Conservation (phyloP, 768 basidiomycete species). For the Auricularia heimuer region DNA sequence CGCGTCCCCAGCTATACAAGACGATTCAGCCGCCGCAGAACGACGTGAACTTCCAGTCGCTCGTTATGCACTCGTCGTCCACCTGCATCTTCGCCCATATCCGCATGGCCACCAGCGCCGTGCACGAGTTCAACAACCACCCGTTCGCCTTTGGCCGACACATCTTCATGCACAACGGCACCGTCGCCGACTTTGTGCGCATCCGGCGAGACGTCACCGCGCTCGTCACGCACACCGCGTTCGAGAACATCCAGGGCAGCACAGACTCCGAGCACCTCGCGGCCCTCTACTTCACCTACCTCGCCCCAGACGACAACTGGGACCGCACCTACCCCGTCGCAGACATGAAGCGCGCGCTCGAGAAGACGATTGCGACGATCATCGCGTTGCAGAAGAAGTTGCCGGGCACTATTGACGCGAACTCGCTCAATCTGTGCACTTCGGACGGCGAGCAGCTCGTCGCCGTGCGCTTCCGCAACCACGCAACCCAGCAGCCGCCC, state of each 20-base stretch:
- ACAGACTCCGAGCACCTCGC: slow-evolving; percentile 15
- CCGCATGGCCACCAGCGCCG: slow-evolving; percentile 20
- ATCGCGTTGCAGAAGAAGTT: slow-evolving; percentile 16
- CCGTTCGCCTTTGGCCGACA: slow-evolving; percentile 21
- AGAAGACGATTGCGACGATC: slow-evolving; percentile 17
- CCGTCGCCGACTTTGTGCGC: slow-evolving; percentile 16
- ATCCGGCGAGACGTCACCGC: neutral
- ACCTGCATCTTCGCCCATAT: slow-evolving; percentile 21
- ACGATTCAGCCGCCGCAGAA: slow-evolving; percentile 18
- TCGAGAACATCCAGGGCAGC: neutral
- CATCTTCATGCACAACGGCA: slow-evolving; percentile 24
- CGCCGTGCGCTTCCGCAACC: slow-evolving; percentile 23
- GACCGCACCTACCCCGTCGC: slow-evolving; percentile 12
- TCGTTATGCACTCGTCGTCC: slow-evolving; percentile 16
- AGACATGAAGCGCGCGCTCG: slow-evolving; percentile 18
- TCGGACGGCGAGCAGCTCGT: slow-evolving; percentile 25
- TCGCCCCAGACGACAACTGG: slow-evolving; percentile 10
- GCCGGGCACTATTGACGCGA: slow-evolving; percentile 13
- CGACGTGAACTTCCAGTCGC: slow-evolving; percentile 17
- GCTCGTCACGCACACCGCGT: neutral
- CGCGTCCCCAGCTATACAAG: slow-evolving; percentile 17
- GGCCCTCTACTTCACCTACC: slow-evolving; percentile 23
- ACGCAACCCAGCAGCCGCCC: slow-evolving; percentile 22
- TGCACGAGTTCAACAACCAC: slow-evolving; percentile 18
- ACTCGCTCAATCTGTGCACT: slow-evolving; percentile 22